Percentiles rank a stretch among this genome's conserved stretches.
phyloP scores from a whole-genome alignment of 352 stramenopile species.

The Phytophthora vignae region DNA sequence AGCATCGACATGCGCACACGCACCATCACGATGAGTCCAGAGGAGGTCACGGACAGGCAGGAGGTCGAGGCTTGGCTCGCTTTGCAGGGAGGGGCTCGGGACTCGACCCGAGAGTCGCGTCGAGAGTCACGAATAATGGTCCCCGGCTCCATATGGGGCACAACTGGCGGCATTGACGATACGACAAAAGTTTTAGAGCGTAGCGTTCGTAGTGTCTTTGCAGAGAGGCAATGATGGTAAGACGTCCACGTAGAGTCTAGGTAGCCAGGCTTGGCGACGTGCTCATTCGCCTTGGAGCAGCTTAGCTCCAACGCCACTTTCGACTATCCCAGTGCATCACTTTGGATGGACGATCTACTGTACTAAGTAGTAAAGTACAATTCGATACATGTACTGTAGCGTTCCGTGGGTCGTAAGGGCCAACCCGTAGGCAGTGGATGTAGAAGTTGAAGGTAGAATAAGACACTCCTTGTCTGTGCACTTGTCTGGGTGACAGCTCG shows the following conservation, averaged over 20 bases:
- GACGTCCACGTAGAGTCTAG: neutral
- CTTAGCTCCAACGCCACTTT: neutral
- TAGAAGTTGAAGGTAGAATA: conserved; percentile 4
- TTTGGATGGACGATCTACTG: neutral
- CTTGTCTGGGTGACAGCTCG: neutral
- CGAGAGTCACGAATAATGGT: neutral
- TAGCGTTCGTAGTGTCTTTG: neutral
- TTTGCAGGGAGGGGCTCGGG: neutral
- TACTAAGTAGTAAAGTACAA: neutral
- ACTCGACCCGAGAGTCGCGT: neutral
- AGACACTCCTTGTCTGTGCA: neutral
- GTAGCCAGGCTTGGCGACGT: neutral
- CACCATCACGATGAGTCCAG: neutral
- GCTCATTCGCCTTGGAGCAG: neutral
- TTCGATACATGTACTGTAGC: neutral
- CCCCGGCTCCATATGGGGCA: conserved; percentile 2
- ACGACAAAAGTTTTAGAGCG: neutral
- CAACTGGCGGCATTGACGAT: conserved; percentile 1
- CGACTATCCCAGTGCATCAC: neutral
- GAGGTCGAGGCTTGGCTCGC: neutral
- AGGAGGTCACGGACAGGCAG: neutral
- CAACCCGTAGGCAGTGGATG: neutral
- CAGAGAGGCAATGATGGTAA: neutral
- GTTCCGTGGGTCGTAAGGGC: neutral
- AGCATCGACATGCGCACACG: neutral